phyloP scores from a whole-genome alignment of 495 filamentous ascomycete species.

The Penicillium verhagenii region DNA sequence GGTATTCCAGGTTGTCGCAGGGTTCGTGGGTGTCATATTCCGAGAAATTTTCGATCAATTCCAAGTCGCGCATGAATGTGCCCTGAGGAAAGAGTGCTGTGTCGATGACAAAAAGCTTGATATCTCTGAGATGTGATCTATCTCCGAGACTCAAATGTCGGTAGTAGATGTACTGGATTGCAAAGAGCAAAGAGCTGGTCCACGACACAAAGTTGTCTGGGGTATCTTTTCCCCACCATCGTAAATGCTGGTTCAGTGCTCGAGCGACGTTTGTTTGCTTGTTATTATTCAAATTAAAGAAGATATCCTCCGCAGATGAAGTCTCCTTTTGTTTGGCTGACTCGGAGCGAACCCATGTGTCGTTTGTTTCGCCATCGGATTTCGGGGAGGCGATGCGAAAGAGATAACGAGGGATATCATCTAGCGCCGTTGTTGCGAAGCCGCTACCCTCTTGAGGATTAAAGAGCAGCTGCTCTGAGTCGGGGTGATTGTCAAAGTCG shows the following conservation, averaged over 20 bases:
- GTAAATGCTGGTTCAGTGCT: constrained; percentile 27
- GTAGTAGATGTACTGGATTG: constrained; percentile 34
- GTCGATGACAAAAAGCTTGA: constrained; percentile 31
- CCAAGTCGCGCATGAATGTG: constrained; percentile 30
- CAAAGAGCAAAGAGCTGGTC: constrained; percentile 38
- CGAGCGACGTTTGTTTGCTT: constrained; percentile 14
- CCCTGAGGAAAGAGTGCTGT: constrained; percentile 27
- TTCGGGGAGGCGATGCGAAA: background rate
- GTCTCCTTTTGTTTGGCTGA: background rate
- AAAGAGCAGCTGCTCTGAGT: background rate
- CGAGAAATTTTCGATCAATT: constrained; percentile 24
- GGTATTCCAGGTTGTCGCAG: constrained; percentile 4
- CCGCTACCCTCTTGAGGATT: background rate
- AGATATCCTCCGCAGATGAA: constrained; percentile 17
- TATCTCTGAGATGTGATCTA: constrained; percentile 15
- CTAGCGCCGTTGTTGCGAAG: background rate
- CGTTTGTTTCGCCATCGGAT: constrained; percentile 12
- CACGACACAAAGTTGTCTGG: constrained; percentile 33
- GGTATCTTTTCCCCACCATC: constrained; percentile 16
- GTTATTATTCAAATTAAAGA: constrained; percentile 3
- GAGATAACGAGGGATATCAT: background rate
- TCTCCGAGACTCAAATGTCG: constrained; percentile 9
- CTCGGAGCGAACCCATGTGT: constrained; percentile 17
- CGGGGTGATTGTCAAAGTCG: background rate
- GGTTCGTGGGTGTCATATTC: constrained; percentile 2